A percentile compares a stretch with the other conserved stretches of the same genome.
phyloP scores from a whole-genome alignment of 73 alveolate species.

The Paramecium primaurelia region DNA sequence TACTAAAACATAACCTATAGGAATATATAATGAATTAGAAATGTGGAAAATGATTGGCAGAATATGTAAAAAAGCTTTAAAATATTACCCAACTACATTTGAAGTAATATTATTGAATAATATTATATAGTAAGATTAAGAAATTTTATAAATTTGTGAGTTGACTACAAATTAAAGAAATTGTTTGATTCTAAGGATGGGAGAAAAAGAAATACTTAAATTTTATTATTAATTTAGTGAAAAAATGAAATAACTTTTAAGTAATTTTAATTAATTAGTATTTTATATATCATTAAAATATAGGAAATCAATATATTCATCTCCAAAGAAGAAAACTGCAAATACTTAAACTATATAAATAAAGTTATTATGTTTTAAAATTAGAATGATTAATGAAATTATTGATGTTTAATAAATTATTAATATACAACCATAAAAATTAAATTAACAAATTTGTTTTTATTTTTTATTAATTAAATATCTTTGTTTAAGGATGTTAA shows the following conservation, averaged over 20 bases:
- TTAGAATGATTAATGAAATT: neutral
- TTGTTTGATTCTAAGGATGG: conserved; percentile 73
- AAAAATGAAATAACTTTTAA: neutral
- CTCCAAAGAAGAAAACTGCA: neutral
- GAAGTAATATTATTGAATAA: neutral
- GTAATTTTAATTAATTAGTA: neutral
- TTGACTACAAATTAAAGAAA: conserved; percentile 72
- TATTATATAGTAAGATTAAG: conserved; percentile 50
- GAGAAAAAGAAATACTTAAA: conserved; percentile 68
- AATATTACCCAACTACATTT: conserved; percentile 71
- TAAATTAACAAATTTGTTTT: neutral
- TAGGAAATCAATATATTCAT: neutral
- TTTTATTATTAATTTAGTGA: neutral
- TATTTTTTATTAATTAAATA: neutral
- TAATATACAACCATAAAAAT: neutral
- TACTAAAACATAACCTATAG: conserved; percentile 68
- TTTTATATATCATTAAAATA: neutral
- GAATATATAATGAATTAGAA: conserved; percentile 67
- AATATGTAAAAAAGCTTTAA: conserved; percentile 61
- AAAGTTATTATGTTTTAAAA: neutral
- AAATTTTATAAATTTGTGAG: conserved; percentile 55
- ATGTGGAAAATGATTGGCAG: conserved; percentile 62
- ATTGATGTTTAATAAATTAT: neutral
- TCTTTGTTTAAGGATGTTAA: neutral
- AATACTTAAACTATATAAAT: neutral